A percentile compares a stretch with the other conserved stretches of the same genome.
Evolutionary conservation across 78 protist genomes (phyloP).

Genomic region (Dictyostelium capitatum): DNA sequence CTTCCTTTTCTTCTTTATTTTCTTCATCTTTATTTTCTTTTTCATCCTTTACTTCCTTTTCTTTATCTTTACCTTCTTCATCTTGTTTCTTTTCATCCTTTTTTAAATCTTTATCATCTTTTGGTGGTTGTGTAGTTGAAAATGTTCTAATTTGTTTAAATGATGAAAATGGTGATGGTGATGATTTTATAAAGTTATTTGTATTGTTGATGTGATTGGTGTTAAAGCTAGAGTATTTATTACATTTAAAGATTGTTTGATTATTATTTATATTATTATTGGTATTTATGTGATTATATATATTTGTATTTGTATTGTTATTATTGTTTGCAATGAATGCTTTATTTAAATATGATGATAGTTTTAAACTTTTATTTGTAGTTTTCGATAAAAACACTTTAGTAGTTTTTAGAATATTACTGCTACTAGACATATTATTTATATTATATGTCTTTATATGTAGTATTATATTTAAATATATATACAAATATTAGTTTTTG

Average conservation of each 20-base stretch:
- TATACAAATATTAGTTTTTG: neutral
- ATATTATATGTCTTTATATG: neutral
- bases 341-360: slow-evolving; percentile 2
- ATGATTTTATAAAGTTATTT: neutral
- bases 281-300: neutral
- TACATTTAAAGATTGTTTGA: neutral
- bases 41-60: neutral
- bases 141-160: neutral
- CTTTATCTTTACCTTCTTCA: neutral
- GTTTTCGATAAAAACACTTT: neutral
- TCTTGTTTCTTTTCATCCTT: slow-evolving; percentile 1
- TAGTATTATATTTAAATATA: neutral
- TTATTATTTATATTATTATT: neutral
- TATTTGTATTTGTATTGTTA: neutral
- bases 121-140: neutral
- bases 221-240: neutral
- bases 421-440: neutral
- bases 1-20: slow-evolving; percentile 10
- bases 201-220: neutral
- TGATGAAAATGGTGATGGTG: neutral
- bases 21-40: slow-evolving; percentile 24
- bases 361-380: neutral
- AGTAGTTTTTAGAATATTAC: slow-evolving; percentile 1
- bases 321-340: neutral
- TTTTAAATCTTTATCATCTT: neutral